phyloP scores from a whole-genome alignment of 2,329 filamentous ascomycete genomes.

The Exophiala spinifera region DNA sequence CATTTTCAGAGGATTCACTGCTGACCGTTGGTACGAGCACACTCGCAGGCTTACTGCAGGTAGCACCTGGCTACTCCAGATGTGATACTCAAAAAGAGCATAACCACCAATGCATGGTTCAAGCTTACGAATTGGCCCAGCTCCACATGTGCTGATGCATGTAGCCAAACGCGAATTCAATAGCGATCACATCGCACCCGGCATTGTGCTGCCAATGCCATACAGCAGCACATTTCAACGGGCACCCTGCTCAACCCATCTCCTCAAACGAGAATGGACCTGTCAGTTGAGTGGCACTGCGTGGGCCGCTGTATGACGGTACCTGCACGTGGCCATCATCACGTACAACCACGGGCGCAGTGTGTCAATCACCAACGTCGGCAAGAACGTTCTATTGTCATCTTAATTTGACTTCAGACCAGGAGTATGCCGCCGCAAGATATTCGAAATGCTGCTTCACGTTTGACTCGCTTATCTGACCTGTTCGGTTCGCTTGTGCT shows the following conservation, averaged over 20 bases:
- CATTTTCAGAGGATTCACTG: too few relatives aligned
- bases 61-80: too few relatives aligned
- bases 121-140: not conserved
- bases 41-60: too few relatives aligned
- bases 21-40: too few relatives aligned
- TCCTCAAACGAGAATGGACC: slow-evolving; percentile 10
- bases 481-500: slow-evolving; percentile 20
- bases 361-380: slow-evolving; percentile 1
- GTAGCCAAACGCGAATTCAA: not conserved
- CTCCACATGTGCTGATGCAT: not conserved
- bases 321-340: slow-evolving; percentile 16
- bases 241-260: too few relatives aligned
- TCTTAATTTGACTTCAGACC: not conserved
- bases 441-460: slow-evolving; percentile 1
- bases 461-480: slow-evolving; percentile 24
- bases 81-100: not conserved
- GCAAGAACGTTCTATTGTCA: not conserved
- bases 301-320: slow-evolving; percentile 4
- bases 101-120: not conserved
- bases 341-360: slow-evolving; percentile 9
- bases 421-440: not conserved
- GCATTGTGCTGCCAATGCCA: not conserved
- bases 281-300: slow-evolving; percentile 14
- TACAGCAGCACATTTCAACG: not conserved
- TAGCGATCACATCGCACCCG: not conserved